These are phyloP conservation scores for Saraca asoca DNA, from an alignment of 331 rosid genomes.

Conservation along the genomic window DNA sequence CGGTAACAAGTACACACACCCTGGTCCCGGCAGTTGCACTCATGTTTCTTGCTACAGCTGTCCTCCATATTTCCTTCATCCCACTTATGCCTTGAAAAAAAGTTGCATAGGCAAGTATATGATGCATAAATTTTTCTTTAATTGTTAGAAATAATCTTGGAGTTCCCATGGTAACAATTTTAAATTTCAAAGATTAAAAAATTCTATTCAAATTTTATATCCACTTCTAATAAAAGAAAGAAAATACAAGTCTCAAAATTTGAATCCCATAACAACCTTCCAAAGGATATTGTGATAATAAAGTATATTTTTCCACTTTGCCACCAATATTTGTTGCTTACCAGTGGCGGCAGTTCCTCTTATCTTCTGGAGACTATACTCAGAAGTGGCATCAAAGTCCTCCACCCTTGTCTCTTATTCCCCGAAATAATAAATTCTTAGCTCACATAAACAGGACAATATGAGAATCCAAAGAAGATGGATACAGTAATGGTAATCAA, in stretches of 20 bases:
- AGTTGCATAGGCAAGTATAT: too few relatives aligned
- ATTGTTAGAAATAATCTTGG: not conserved
- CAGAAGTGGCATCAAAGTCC: constrained; percentile 29
- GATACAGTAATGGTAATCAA: constrained; percentile 15
- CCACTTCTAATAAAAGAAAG: not conserved
- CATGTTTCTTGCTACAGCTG: too few relatives aligned
- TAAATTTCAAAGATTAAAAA: too few relatives aligned
- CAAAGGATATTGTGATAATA: not conserved
- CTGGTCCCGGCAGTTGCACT: too few relatives aligned
- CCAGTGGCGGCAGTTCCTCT: not conserved
- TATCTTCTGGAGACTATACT: not conserved
- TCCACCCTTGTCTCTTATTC: constrained; percentile 28
- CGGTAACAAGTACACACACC: too few relatives aligned
- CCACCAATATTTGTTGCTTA: not conserved
- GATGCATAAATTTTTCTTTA: too few relatives aligned
- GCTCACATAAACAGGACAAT: constrained; percentile 8
- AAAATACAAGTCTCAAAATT: not conserved
- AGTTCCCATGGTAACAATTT: not conserved
- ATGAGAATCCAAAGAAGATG: constrained; percentile 41
- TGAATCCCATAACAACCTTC: constrained; percentile 18
- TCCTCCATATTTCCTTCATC: too few relatives aligned
- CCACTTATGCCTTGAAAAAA: too few relatives aligned
- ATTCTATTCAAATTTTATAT: too few relatives aligned
- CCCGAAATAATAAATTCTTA: constrained; percentile 36
- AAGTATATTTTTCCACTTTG: not conserved